Percentiles rank a stretch among this genome's conserved stretches.
These are phyloP conservation scores for Pluteus cervinus DNA, from an alignment of 768 basidiomycete genomes.

Conservation along the genomic window DNA sequence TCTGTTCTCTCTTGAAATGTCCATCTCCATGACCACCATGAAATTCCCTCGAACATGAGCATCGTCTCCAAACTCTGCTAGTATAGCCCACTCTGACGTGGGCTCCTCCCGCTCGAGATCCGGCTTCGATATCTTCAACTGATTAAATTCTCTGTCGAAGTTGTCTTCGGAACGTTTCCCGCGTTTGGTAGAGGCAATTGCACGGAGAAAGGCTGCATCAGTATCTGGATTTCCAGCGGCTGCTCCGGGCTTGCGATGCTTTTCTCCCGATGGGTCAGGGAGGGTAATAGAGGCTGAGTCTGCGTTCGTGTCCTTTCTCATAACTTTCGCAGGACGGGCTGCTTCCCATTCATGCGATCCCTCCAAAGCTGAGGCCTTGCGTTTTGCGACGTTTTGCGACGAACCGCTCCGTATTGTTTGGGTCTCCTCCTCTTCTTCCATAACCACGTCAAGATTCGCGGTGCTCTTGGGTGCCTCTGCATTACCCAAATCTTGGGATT, in stretches of 20 bases:
- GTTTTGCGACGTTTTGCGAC: no score
- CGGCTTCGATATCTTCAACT: conserved; percentile 65
- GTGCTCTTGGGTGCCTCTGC: conserved; percentile 9
- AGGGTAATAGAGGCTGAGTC: conserved; percentile 2
- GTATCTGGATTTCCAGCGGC: conserved; percentile 50
- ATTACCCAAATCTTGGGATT: conserved; percentile 21
- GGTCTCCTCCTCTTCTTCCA: conserved; percentile 55
- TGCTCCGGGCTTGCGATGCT: conserved; percentile 27
- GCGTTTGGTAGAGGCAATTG: conserved; percentile 65
- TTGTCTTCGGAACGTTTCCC: conserved; percentile 63
- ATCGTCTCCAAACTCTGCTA: conserved; percentile 65
- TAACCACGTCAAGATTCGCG: conserved; percentile 20
- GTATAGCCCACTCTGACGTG: conserved; percentile 49
- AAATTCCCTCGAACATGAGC: conserved; percentile 64
- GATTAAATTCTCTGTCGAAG: conserved; percentile 78
- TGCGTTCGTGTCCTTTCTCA: no score
- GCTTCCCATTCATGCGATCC: neutral
- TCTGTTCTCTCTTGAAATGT: conserved; percentile 28
- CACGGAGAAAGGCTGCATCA: conserved; percentile 66
- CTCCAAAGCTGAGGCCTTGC: neutral
- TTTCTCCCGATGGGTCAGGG: neutral
- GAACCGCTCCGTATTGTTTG: no score
- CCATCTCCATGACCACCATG: conserved; percentile 71
- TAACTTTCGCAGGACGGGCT: neutral
- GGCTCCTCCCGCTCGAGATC: conserved; percentile 41